Base-by-base conservation (phyloP, 164 flowering plant species). In the Houttuynia cordata region DNA sequence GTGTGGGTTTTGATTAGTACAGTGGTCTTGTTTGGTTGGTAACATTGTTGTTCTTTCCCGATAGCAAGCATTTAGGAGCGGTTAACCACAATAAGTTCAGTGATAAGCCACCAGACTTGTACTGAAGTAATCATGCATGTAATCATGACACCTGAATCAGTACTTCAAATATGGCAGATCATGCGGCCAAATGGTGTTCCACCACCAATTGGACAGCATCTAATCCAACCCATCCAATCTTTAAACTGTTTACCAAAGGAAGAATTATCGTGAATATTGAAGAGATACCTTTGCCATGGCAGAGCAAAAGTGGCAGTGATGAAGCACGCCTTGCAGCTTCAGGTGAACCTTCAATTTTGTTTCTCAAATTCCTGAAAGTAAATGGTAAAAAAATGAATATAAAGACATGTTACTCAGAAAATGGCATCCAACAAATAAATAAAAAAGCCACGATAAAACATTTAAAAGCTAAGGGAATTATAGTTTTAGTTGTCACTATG, bases 281-380 rank as follows among this genome's bases (percentile, higher is more conserved):
- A n/a, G 49, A 45, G 49, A 45, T 80, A 93, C 99, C 68, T 50
- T 52, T 79, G 66, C 99, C 99, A 78, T 94, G 97, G 60, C 83
- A 81, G 57, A 88, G 81, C 67, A 91, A 70, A 72, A 91, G 81
- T 2, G 99, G 99, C 64, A 94, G 71, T 24, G 84, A 83, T 51
- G 95, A 77, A 54, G 97, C 97, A 60, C 91, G 95, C 66, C 97
- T 80, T 61, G 75, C 74, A 73, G 88, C 87, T 49, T 90, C 97
- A 68, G 80, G 75, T 42, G 95, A 88, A 10, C 76, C 85, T 78
- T 85, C 86, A 59, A 88, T 77, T 73, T 81, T 94, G 79, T 68
- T 81, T 70, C 74, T 79, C 68, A 91, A 73, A 75, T 61, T 75
- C 81, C 97, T 93, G 75, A 52, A 69, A n/a, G 40, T 24, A 58